Percentiles rank a stretch among this genome's conserved stretches.
phyloP scores from a whole-genome alignment of 108 stramenopile species.

The Licmophora abbreviata region DNA sequence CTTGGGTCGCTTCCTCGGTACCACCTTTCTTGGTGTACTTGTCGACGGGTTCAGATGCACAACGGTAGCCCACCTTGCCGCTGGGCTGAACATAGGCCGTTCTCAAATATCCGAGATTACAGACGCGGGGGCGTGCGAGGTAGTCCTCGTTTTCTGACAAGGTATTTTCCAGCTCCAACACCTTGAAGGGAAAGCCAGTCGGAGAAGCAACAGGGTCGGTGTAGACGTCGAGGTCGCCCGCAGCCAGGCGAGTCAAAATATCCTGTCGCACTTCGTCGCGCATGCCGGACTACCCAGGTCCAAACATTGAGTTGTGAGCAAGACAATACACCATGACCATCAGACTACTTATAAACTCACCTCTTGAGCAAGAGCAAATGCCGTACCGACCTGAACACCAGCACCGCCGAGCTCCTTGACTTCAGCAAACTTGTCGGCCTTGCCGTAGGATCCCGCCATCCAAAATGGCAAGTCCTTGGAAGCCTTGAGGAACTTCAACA shows the following conservation, averaged over 20 bases:
- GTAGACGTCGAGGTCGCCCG: conserved; percentile 16
- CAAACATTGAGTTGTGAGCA: too few relatives aligned
- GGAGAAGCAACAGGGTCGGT: conserved; percentile 42
- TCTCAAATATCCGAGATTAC: conserved; percentile 38
- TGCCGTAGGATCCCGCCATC: conserved; percentile 35
- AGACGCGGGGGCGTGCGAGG: conserved; percentile 25
- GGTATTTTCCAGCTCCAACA: conserved; percentile 25
- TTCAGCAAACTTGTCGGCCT: conserved; percentile 22
- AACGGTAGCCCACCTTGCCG: conserved; percentile 31
- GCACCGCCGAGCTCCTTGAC: conserved; percentile 29
- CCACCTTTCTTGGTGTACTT: conserved; percentile 35
- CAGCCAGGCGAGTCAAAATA: conserved; percentile 18
- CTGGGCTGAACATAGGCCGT: conserved; percentile 18
- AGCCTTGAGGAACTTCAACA: conserved; percentile 23
- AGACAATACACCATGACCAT: too few relatives aligned
- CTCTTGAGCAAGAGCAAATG: conserved; percentile 36
- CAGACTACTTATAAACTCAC: too few relatives aligned
- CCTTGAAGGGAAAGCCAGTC: conserved; percentile 47
- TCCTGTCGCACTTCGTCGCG: conserved; percentile 13
- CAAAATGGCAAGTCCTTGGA: conserved; percentile 37
- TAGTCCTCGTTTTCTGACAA: conserved; percentile 22
- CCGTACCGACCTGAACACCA: conserved; percentile 41
- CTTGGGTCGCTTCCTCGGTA: conserved; percentile 18
- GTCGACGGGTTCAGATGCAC: conserved; percentile 32
- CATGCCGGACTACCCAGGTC: too few relatives aligned